These are phyloP conservation scores for Penicillium arizonense DNA, from an alignment of 495 filamentous ascomycete genomes.

Conservation along the genomic window DNA sequence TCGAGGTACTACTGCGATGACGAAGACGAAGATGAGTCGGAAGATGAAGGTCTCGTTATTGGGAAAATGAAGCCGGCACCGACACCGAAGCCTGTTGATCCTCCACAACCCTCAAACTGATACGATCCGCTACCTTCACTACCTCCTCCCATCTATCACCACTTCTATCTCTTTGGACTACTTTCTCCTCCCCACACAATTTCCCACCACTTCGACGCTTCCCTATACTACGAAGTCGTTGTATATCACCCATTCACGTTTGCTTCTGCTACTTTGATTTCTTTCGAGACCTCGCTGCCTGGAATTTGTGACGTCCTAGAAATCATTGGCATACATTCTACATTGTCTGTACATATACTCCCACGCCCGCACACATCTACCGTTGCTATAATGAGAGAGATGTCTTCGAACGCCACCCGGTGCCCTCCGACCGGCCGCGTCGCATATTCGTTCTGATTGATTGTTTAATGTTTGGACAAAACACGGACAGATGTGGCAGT, in stretches of 20 bases:
- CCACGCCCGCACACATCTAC: background rate
- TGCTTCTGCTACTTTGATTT: constrained; percentile 6
- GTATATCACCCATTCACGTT: constrained; percentile 18
- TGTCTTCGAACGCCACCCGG: constrained; percentile 1
- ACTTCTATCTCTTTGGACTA: background rate
- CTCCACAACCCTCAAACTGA: constrained; percentile 5
- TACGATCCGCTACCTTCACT: background rate
- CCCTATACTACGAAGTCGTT: constrained; percentile 17
- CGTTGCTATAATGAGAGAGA: background rate
- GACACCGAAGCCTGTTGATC: constrained; percentile 18
- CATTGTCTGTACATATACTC: constrained; percentile 31
- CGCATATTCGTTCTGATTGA: constrained; percentile 1
- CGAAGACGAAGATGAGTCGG: constrained; percentile 48
- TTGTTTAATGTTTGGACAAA: too few species aligned
- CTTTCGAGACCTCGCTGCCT: constrained; percentile 6
- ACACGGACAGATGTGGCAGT: background rate
- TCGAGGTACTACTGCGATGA: constrained; percentile 45
- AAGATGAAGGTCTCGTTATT: constrained; percentile 50
- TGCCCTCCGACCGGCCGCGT: background rate
- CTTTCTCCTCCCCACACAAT: background rate
- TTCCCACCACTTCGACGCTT: constrained; percentile 13
- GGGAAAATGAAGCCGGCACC: constrained; percentile 36
- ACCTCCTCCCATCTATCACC: background rate
- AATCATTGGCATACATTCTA: constrained; percentile 24
- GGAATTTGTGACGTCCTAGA: constrained; percentile 22